Percentiles rank a stretch among this genome's conserved stretches.
Conservation (phyloP, 306 rosid genomes). For the Corylus americana region DNA sequence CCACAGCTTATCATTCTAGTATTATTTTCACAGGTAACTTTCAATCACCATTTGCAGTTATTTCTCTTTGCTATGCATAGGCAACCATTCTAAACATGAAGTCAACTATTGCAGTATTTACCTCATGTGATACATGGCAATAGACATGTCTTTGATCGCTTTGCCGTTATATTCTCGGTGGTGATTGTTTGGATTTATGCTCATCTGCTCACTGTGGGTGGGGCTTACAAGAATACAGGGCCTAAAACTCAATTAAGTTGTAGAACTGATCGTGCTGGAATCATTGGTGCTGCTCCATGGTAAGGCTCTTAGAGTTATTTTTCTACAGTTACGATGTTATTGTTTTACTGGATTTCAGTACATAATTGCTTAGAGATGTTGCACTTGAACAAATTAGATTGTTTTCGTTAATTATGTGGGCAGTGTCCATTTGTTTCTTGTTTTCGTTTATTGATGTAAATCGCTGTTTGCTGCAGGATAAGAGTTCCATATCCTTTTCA, state of each 20-base stretch:
- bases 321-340: not conserved
- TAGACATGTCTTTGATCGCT: slow-evolving; percentile 58
- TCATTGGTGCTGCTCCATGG: slow-evolving; percentile 86
- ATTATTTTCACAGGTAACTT: slow-evolving; percentile 77
- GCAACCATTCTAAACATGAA: slow-evolving; percentile 1
- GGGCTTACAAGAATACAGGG: slow-evolving; percentile 72
- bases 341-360: not conserved
- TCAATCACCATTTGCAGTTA: slow-evolving; percentile 4
- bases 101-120: slow-evolving; percentile 55
- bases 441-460: not conserved
- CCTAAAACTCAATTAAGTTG: slow-evolving; percentile 64
- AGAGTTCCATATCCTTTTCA: slow-evolving; percentile 96
- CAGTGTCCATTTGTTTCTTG: not conserved
- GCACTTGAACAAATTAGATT: slow-evolving; percentile 4
- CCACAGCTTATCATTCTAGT: slow-evolving; percentile 74
- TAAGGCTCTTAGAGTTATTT: slow-evolving; percentile 31
- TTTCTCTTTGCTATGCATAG: slow-evolving; percentile 8
- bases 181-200: slow-evolving; percentile 87
- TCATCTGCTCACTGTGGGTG: slow-evolving; percentile 80
- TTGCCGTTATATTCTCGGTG: slow-evolving; percentile 84
- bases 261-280: slow-evolving; percentile 92
- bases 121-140: slow-evolving; percentile 70
- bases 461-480: slow-evolving; percentile 53
- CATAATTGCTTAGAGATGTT: slow-evolving; percentile 10
- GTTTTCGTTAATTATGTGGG: not conserved